Conservation (phyloP, 352 stramenopile genomes). For the Nothophytophthora sp. region DNA sequence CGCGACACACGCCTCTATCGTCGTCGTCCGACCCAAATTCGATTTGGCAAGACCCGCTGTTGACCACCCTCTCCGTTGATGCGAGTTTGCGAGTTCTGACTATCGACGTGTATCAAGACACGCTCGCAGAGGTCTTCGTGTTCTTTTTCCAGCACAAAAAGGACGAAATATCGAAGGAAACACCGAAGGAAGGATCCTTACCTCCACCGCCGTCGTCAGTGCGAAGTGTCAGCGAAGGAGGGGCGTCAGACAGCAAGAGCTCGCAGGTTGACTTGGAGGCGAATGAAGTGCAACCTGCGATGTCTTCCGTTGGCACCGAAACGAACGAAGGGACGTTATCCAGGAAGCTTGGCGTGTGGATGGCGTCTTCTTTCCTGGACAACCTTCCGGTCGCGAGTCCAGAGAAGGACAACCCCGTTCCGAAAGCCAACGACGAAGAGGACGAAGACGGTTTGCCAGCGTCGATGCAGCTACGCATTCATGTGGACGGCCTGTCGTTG, state of each 20-base stretch:
- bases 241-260: constrained; percentile 18
- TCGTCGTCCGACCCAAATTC: constrained; percentile 33
- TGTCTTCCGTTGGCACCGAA: constrained; percentile 33
- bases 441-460: constrained; percentile 36
- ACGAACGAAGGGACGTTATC: constrained; percentile 42
- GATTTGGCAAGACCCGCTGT: constrained; percentile 74
- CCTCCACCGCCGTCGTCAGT: constrained; percentile 22
- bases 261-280: constrained; percentile 7
- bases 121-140: constrained; percentile 68
- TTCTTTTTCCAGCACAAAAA: constrained; percentile 72
- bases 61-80: constrained; percentile 75
- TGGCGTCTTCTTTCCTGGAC: constrained; percentile 61
- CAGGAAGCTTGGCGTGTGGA: constrained; percentile 56
- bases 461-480: constrained; percentile 73
- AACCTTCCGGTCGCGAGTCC: constrained; percentile 22
- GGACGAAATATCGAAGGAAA: constrained; percentile 15
- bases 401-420: constrained; percentile 15
- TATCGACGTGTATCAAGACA: constrained; percentile 80
- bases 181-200: constrained; percentile 1
- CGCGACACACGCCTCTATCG: constrained; percentile 39
- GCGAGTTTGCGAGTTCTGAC: constrained; percentile 65
- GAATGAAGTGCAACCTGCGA: constrained; percentile 22
- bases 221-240: constrained; percentile 29
- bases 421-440: constrained; percentile 20
- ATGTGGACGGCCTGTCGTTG: constrained; percentile 66